phyloP scores from a whole-genome alignment of 2,329 filamentous ascomycete species.

The Neofusicoccum umdonicola region DNA sequence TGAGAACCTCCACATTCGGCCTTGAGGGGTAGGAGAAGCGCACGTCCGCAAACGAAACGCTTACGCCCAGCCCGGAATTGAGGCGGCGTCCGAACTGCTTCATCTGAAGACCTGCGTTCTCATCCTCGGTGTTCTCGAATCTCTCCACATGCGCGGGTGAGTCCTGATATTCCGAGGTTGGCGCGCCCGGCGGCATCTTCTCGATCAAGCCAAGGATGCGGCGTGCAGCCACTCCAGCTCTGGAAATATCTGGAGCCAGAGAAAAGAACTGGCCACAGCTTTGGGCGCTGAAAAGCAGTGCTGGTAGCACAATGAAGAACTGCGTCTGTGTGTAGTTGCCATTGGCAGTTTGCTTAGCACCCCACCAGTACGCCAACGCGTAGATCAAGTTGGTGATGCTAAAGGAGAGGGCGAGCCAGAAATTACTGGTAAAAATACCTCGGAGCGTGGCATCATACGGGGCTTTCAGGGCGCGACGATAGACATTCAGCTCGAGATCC shows the following conservation, averaged over 20 bases:
- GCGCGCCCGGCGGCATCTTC: neutral
- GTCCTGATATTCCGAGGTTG: conserved; percentile 21
- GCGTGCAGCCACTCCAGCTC: conserved; percentile 60
- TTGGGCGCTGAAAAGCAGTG: conserved; percentile 70
- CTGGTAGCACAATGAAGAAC: conserved; percentile 71
- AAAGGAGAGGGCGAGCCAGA: conserved; percentile 62
- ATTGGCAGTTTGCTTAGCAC: conserved; percentile 65
- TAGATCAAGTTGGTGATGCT: conserved; percentile 66
- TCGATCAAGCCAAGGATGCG: conserved; percentile 49
- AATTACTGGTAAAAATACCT: conserved; percentile 53
- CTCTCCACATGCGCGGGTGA: neutral
- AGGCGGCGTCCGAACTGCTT: conserved; percentile 14
- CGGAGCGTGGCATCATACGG: conserved; percentile 50
- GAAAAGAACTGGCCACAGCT: conserved; percentile 73
- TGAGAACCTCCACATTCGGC: conserved; percentile 57
- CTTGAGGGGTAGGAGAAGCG: conserved; percentile 67
- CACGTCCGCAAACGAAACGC: conserved; percentile 58
- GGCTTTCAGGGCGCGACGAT: conserved; percentile 44
- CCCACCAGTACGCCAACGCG: conserved; percentile 79
- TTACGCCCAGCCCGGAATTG: conserved; percentile 24
- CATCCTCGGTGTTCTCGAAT: no score
- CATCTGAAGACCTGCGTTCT: conserved; percentile 14
- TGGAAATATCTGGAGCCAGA: conserved; percentile 69
- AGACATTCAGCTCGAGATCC: conserved; percentile 47
- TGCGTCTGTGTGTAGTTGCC: conserved; percentile 65